Base-by-base conservation (phyloP, 2,329 filamentous ascomycete species). In the Fusarium virguliforme region DNA sequence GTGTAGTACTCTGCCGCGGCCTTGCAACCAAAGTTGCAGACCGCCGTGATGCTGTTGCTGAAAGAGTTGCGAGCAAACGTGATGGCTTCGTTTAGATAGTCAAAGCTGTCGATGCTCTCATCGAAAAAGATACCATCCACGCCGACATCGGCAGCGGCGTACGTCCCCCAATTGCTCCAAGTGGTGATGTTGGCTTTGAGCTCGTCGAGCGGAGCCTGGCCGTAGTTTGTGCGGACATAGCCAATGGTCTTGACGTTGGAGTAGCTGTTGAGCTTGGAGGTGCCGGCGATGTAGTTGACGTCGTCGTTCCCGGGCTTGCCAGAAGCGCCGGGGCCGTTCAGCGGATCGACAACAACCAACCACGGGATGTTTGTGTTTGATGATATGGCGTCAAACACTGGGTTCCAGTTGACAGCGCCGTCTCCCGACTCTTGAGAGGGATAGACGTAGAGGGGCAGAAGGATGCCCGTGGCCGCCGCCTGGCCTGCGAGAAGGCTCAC, bases 51-150 rank as follows among this genome's bases (percentile, higher is more conserved):
- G 3, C 51, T 28, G 9, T 53, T 13, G 8, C 26, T 32, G 24
- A 71, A 71, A 1, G 59, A 28, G 3, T 55, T 26, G 6, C 67
- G 64, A 1, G 74, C 60, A 50, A 63, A 70, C 0, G 54, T 53
- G 6, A 71, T 65, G 4, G 69, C 69, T 24, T 74, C 65, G 2
- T 56, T 67, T 34, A 76, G 64, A 53, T 75, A 75, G 1, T 60
- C 37, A 37, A 65, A 61, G 40, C 73, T 30, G 12, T 59, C 58
- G 3, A 22, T 37, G 3, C 64, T 56, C 40, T 76, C 74, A 43
- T 75, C 74, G 15, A 76, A 69, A 59, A 75, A 76, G 38, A 76
- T 65, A 38, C 75, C 74, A 12, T 74, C 59, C 13, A 76, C 59
- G 8, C 65, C 53, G 15, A 76, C 48, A 15, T 76, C 50, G 2